phyloP scores from a whole-genome alignment of 768 basidiomycete genomes.

The Suillus occidentalis region DNA sequence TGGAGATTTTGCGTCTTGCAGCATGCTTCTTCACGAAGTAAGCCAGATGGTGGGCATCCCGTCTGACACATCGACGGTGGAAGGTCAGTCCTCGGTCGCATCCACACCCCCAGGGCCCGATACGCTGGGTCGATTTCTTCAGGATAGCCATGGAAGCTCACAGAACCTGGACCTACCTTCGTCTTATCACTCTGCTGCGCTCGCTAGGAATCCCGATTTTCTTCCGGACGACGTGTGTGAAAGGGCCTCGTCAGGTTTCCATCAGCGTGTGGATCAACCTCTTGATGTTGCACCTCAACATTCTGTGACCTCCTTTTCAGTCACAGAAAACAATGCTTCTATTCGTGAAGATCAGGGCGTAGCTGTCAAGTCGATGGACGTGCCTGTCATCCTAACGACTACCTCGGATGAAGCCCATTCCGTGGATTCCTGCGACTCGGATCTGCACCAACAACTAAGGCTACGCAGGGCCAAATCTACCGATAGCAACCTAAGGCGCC shows the following conservation, averaged over 20 bases:
- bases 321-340: not conserved
- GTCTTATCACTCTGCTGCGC: not conserved
- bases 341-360: not conserved
- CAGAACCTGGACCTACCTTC: not conserved
- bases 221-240: not conserved
- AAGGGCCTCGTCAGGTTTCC: no score
- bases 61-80: not conserved
- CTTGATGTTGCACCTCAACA: not conserved
- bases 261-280: not conserved
- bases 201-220: not conserved
- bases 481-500: slow-evolving; percentile 17
- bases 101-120: not conserved
- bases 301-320: not conserved
- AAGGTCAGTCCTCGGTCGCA: not conserved
- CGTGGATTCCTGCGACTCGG: not conserved
- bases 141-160: not conserved
- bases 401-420: not conserved
- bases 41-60: slow-evolving; percentile 33
- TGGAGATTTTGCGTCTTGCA: slow-evolving; percentile 22
- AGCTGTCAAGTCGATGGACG: not conserved
- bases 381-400: slow-evolving; percentile 2
- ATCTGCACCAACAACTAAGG: slow-evolving; percentile 6
- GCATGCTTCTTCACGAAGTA: slow-evolving; percentile 32
- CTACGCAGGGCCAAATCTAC: not conserved
- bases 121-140: not conserved